Evolutionary conservation across 2,329 filamentous ascomycete genomes (phyloP).

Genomic region (Fusarium nanum): DNA sequence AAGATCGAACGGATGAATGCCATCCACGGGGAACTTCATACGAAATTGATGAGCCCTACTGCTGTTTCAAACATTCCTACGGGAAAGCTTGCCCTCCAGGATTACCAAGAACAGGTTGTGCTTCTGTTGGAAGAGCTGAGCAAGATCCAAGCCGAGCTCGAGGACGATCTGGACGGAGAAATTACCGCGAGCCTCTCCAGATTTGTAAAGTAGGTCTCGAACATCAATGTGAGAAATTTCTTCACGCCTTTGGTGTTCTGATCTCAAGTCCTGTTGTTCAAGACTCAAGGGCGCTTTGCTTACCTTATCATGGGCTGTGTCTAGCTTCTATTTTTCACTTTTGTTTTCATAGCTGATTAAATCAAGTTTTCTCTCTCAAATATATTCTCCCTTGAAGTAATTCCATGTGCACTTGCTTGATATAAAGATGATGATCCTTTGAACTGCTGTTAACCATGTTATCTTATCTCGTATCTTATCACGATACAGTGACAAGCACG

Average conservation of each 20-base stretch:
- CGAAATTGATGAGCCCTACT: background rate
- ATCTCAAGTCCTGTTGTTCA: background rate
- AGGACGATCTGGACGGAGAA: accelerated
- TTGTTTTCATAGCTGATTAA: background rate
- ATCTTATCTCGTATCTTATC: background rate
- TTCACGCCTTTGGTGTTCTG: background rate
- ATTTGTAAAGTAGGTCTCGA: background rate
- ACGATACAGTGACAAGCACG: accelerated
- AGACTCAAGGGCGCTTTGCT: background rate
- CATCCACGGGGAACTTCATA: background rate
- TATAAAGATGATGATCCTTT: no score
- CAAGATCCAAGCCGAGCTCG: background rate
- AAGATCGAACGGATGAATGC: background rate
- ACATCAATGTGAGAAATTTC: no score
- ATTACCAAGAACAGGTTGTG: background rate
- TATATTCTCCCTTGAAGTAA: no score
- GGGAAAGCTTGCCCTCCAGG: background rate
- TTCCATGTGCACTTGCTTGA: no score
- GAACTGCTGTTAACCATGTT: no score
- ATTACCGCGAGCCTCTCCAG: no score
- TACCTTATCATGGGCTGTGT: background rate
- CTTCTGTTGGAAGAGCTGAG: background rate
- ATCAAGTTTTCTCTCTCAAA: background rate
- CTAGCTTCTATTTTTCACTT: background rate
- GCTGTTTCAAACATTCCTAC: background rate